Evolutionary conservation across 1,284 basidiomycete genomes (phyloP).

Genomic region (Rhodotorula mucilaginosa): DNA sequence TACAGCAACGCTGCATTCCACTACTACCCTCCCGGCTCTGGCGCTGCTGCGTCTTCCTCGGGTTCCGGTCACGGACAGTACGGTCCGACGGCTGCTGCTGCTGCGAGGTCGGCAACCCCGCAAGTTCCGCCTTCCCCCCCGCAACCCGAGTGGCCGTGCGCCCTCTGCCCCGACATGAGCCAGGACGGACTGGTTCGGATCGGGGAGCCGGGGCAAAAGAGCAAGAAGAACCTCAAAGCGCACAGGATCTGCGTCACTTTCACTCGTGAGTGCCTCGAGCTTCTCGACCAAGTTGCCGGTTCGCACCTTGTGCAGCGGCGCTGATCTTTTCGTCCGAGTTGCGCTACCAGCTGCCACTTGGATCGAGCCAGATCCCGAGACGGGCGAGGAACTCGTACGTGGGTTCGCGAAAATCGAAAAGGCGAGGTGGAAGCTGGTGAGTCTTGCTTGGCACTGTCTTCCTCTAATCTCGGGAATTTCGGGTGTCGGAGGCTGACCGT

Average conservation of each 20-base stretch:
- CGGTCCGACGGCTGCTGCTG: background rate
- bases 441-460: constrained; percentile 45
- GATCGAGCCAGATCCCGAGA: constrained; percentile 38
- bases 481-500: too few relatives aligned
- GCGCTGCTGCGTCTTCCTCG: background rate
- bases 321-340: background rate
- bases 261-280: constrained; percentile 40
- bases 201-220: constrained; percentile 26
- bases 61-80: background rate
- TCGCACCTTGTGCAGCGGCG: background rate
- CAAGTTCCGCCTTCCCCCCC: background rate
- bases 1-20: constrained; percentile 1
- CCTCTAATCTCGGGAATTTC: background rate
- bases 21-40: constrained; percentile 15
- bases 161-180: constrained; percentile 48
- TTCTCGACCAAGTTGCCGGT: background rate
- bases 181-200: constrained; percentile 42
- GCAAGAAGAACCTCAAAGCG: constrained; percentile 23
- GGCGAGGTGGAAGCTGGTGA: constrained; percentile 83
- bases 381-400: constrained; percentile 60
- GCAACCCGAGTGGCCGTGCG: constrained; percentile 44
- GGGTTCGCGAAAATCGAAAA: constrained; percentile 81
- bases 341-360: constrained; percentile 42
- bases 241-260: constrained; percentile 46
- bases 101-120: background rate